Conservation (phyloP, 176 grass and related monocot genomes). For the Tillandsia fasciculata region DNA sequence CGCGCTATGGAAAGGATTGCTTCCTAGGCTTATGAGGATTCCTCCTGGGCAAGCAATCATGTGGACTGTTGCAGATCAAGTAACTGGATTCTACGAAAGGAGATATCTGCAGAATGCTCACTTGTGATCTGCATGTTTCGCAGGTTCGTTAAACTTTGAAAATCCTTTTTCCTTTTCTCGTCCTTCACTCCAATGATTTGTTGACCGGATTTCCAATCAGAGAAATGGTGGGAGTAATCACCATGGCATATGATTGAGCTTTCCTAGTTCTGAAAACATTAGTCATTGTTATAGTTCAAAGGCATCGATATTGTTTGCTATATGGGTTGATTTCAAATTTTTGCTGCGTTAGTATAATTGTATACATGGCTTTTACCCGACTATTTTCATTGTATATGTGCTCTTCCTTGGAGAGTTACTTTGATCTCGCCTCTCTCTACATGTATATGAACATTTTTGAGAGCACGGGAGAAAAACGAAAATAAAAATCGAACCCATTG, state of each 20-base stretch:
- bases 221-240: neutral
- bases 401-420: neutral
- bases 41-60: slow-evolving; percentile 97
- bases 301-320: too few relatives aligned
- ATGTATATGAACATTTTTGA: neutral
- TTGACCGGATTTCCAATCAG: neutral
- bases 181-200: slow-evolving; percentile 8
- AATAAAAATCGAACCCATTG: neutral
- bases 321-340: too few relatives aligned
- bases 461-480: neutral
- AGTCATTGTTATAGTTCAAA: too few relatives aligned
- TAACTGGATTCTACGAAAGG: slow-evolving; percentile 84
- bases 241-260: too few relatives aligned
- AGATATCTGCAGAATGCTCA: slow-evolving; percentile 32
- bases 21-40: slow-evolving; percentile 97
- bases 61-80: slow-evolving; percentile 94
- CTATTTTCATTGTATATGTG: too few relatives aligned
- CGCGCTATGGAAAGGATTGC: slow-evolving; percentile 83
- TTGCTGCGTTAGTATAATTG: too few relatives aligned
- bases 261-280: too few relatives aligned
- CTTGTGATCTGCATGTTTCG: slow-evolving; percentile 27
- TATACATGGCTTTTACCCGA: too few relatives aligned
- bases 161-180: slow-evolving; percentile 7
- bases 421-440: neutral
- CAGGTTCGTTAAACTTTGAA: slow-evolving; percentile 9